Evolutionary conservation across 148 eudicot species (phyloP).

Genomic region (Silene latifolia): DNA sequence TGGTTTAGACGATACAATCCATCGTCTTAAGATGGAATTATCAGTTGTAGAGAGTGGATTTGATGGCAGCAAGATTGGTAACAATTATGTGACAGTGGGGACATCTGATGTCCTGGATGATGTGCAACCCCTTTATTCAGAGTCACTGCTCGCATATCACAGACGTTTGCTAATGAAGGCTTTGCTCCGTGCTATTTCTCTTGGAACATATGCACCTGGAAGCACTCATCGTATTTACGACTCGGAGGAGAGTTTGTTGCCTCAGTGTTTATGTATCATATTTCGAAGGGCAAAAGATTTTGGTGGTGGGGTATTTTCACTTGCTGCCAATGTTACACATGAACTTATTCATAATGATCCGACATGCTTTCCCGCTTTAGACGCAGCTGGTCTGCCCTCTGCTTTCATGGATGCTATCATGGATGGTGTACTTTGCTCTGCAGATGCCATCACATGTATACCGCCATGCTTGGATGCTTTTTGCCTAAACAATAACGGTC

Average conservation of each 20-base stretch:
- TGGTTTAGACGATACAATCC: constrained; percentile 91
- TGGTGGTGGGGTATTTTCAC: constrained; percentile 96
- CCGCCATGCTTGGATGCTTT: constrained; percentile 98
- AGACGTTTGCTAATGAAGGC: constrained; percentile 89
- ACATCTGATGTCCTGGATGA: constrained; percentile 53
- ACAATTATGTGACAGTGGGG: constrained; percentile 28
- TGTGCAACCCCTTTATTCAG: constrained; percentile 73
- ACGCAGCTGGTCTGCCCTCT: constrained; percentile 87
- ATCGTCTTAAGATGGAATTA: constrained; percentile 76
- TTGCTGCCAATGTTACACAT: constrained; percentile 91
- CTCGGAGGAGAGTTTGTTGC: constrained; percentile 86
- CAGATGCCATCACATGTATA: constrained; percentile 93
- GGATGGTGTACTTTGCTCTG: constrained; percentile 88
- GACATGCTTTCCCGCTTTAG: constrained; percentile 78
- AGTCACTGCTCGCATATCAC: constrained; percentile 75
- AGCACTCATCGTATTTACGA: constrained; percentile 75
- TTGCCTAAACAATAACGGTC: constrained; percentile 86
- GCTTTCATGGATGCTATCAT: constrained; percentile 85
- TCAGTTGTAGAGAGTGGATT: constrained; percentile 65
- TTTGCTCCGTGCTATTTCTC: constrained; percentile 85
- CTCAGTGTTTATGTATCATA: constrained; percentile 79
- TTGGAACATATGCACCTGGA: constrained; percentile 96
- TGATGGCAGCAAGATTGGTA: constrained; percentile 28
- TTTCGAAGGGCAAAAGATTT: constrained; percentile 90
- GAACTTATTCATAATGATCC: constrained; percentile 97